phyloP scores from a whole-genome alignment of 2,329 filamentous ascomycete species.

The Ustulina deusta region DNA sequence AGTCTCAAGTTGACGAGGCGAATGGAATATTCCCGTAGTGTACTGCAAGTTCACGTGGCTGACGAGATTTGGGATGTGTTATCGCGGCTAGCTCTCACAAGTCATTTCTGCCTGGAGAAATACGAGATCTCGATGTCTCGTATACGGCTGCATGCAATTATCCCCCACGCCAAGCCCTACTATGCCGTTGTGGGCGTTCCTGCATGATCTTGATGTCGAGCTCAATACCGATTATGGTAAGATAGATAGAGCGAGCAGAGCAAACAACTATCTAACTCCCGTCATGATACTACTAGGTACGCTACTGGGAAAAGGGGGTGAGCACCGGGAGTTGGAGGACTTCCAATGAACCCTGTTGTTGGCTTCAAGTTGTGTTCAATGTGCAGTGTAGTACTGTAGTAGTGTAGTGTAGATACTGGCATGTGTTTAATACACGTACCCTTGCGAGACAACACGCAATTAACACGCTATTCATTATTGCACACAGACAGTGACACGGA shows the following conservation, averaged over 20 bases:
- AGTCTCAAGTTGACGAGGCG: slow-evolving; percentile 19
- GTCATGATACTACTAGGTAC: too few species aligned
- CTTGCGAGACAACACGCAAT: slow-evolving; percentile 23
- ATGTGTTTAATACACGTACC: not conserved
- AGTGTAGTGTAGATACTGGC: not conserved
- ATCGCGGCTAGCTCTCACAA: slow-evolving; percentile 12
- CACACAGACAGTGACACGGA: slow-evolving; percentile 9
- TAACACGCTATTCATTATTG: slow-evolving; percentile 20
- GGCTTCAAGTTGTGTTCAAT: not conserved
- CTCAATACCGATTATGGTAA: not conserved
- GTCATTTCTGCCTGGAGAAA: slow-evolving; percentile 24
- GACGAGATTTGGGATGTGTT: slow-evolving; percentile 9
- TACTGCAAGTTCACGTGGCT: slow-evolving; percentile 25
- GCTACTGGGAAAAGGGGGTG: not conserved
- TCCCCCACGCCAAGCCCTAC: slow-evolving; percentile 36
- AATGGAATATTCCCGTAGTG: slow-evolving; percentile 1
- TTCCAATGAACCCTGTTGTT: too few species aligned
- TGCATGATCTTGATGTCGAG: slow-evolving; percentile 23
- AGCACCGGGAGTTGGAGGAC: too few species aligned
- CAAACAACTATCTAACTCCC: not conserved
- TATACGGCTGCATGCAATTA: slow-evolving; percentile 36
- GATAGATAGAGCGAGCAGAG: too few species aligned
- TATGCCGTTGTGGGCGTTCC: slow-evolving; percentile 22
- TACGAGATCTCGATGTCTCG: slow-evolving; percentile 38
- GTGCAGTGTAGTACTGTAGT: not conserved